Percentiles rank a stretch among this genome's conserved stretches.
These are phyloP conservation scores for Fomitopsis pinicola DNA, from an alignment of 1,284 basidiomycete genomes.

Conservation along the genomic window DNA sequence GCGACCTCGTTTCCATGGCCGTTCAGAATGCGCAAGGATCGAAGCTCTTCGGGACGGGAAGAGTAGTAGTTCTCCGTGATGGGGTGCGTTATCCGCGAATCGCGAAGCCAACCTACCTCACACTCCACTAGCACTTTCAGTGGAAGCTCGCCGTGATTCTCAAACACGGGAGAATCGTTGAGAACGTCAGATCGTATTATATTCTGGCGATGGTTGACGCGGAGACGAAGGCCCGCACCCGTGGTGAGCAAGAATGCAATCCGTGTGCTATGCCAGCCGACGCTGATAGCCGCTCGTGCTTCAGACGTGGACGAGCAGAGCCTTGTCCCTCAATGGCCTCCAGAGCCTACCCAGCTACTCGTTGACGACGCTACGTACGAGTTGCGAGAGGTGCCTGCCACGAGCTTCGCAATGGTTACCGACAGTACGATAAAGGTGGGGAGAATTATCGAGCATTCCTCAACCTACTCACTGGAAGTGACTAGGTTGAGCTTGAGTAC, in stretches of 20 bases:
- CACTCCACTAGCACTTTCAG: constrained; percentile 65
- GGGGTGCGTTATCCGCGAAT: constrained; percentile 46
- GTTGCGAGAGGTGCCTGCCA: constrained; percentile 60
- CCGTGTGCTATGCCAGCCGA: neutral
- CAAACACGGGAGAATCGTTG: constrained; percentile 49
- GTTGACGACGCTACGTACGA: constrained; percentile 67
- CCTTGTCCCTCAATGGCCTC: constrained; percentile 76
- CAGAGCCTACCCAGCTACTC: constrained; percentile 41
- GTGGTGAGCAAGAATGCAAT: constrained; percentile 38
- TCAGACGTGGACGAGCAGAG: constrained; percentile 59
- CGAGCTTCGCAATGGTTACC: constrained; percentile 79
- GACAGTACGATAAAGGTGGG: constrained; percentile 67
- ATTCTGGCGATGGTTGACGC: constrained; percentile 74
- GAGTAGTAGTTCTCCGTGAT: constrained; percentile 84
- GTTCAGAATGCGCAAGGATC: constrained; percentile 59
- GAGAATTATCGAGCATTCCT: neutral
- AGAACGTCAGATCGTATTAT: constrained; percentile 58
- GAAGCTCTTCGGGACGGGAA: constrained; percentile 69
- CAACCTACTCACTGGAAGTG: constrained; percentile 7
- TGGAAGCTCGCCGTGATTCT: constrained; percentile 76
- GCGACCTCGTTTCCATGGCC: constrained; percentile 63
- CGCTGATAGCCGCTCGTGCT: neutral
- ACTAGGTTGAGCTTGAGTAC: constrained; percentile 65
- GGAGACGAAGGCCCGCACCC: constrained; percentile 51
- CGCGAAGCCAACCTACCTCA: neutral